Evolutionary conservation across 768 basidiomycete species (phyloP), one percentile per base, ranked within the genome.

Genomic region (Podaxis pistillaris): DNA sequence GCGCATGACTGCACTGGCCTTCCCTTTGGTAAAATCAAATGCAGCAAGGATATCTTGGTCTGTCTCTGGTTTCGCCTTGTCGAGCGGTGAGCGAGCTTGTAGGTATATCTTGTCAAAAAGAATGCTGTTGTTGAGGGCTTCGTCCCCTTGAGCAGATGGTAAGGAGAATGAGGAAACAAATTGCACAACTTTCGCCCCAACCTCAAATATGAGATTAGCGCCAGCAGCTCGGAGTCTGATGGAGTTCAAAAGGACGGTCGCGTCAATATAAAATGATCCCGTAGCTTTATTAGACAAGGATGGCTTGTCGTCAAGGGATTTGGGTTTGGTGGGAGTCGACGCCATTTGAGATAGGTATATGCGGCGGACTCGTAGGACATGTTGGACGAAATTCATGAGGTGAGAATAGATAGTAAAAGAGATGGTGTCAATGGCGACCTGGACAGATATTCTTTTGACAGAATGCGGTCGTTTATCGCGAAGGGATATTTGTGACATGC

Each of bases 171-270:
- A 59, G 15, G 75, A 78, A 4, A 79, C 78, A 9, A 73, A 71
- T 57, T 76, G 79, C 9, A 83, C 63, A 12, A 71, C 72, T 2
- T 77, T 73, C 26, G 83, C 68, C 15, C 81, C 82, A 59, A 88
- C 79, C 57, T 89, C 90, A 59, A 90, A 81, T 17, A 84, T 76
- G 30, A 93, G 76, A 67, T 86, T 91, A 68, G 88, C 87, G 6
- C 90, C 89, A 4, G 83, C 86, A 7, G 89, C 89, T 59, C 81
- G 83, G n/a, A 90, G 68, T 28, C 78, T 78, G 47, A 89, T 65
- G 7, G 70, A 76, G 6, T 73, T 76, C 53, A 88, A 66, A 38
- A 74, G 73, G 5, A 82, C 69, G 4, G 80, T 71, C 12, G 82
- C 47, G 56, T 86, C 80, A 6, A 74, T 37, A 24, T 61, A 73